Evolutionary conservation across 2,329 filamentous ascomycete genomes (phyloP).

Genomic region (Neonectria hederae): DNA sequence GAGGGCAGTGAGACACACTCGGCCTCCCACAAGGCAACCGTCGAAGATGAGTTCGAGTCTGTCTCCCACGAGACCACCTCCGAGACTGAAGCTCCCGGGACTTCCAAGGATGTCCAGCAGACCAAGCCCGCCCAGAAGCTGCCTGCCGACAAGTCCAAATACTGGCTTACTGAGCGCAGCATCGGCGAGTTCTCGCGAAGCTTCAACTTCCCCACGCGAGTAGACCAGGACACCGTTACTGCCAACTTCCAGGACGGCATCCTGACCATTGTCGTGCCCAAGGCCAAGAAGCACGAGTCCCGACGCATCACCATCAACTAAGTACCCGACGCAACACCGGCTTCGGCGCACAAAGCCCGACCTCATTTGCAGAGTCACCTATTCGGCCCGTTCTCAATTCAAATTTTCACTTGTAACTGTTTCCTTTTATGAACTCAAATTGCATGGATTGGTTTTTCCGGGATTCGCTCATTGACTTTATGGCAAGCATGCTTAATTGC

Average conservation of each 20-base stretch:
- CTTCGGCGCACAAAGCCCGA: neutral
- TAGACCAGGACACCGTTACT: constrained; percentile 69
- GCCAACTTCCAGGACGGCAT: constrained; percentile 74
- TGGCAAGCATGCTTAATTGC: constrained; percentile 14
- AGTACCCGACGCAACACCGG: constrained; percentile 24
- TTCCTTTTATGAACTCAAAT: constrained; percentile 12
- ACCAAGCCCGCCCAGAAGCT: constrained; percentile 43
- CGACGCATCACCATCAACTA: constrained; percentile 66
- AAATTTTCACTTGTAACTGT: constrained; percentile 12
- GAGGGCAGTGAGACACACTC: constrained; percentile 51
- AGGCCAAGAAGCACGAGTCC: constrained; percentile 67
- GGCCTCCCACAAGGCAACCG: constrained; percentile 66
- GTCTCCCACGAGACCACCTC: constrained; percentile 39
- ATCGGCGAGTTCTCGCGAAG: constrained; percentile 74
- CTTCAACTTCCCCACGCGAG: constrained; percentile 72
- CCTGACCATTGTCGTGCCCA: constrained; percentile 71
- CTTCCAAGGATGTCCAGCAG: constrained; percentile 22
- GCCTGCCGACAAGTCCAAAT: constrained; percentile 61
- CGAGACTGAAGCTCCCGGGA: constrained; percentile 39
- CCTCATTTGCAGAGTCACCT: neutral
- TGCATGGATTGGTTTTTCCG: constrained; percentile 35
- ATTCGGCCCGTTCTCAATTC: neutral
- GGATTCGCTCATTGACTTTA: constrained; percentile 18
- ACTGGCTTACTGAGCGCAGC: constrained; percentile 75
- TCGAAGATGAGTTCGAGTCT: constrained; percentile 67